These are phyloP conservation scores for Puccinia triticina DNA, from an alignment of 1,284 basidiomycete species.

Conservation along the genomic window DNA sequence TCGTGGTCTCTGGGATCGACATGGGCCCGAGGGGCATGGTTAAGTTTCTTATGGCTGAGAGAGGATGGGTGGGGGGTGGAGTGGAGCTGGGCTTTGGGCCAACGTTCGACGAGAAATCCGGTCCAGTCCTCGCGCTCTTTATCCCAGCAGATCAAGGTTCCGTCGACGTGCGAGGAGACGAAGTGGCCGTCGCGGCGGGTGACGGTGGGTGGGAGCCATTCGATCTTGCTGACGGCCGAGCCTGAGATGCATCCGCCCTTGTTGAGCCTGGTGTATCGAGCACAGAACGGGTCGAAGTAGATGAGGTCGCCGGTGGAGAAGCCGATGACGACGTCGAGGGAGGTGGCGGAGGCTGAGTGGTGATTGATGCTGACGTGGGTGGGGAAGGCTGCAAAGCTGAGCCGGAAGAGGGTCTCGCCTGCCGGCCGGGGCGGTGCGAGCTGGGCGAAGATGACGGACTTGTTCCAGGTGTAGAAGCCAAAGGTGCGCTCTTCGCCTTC, in stretches of 20 bases:
- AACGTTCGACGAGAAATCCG: conserved; percentile 24
- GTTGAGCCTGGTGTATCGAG: conserved; percentile 59
- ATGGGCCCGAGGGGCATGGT: background rate
- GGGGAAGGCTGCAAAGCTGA: conserved; percentile 81
- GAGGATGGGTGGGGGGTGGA: conserved; percentile 18
- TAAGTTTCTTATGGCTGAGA: background rate
- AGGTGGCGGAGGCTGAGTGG: conserved; percentile 73
- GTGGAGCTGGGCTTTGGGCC: conserved; percentile 5
- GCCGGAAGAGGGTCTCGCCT: conserved; percentile 77
- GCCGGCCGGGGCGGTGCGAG: conserved; percentile 59
- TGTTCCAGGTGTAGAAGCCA: conserved; percentile 56
- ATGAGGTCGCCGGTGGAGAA: conserved; percentile 89
- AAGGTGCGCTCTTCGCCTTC: conserved; percentile 8
- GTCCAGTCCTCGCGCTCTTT: conserved; percentile 44
- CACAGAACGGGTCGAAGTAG: conserved; percentile 68
- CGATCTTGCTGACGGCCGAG: conserved; percentile 57
- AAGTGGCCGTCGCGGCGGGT: conserved; percentile 9
- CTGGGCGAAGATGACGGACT: conserved; percentile 55
- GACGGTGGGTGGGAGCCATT: conserved; percentile 56
- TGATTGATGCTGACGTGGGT: conserved; percentile 86
- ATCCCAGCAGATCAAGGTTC: conserved; percentile 44
- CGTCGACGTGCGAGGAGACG: conserved; percentile 42
- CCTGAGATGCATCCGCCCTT: conserved; percentile 57
- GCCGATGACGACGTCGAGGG: conserved; percentile 86
- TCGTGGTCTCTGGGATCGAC: background rate